A percentile compares a stretch with the other conserved stretches of the same genome.
Conservation (phyloP, 768 basidiomycete genomes). For the Rhodosporidiobolus sp. region DNA sequence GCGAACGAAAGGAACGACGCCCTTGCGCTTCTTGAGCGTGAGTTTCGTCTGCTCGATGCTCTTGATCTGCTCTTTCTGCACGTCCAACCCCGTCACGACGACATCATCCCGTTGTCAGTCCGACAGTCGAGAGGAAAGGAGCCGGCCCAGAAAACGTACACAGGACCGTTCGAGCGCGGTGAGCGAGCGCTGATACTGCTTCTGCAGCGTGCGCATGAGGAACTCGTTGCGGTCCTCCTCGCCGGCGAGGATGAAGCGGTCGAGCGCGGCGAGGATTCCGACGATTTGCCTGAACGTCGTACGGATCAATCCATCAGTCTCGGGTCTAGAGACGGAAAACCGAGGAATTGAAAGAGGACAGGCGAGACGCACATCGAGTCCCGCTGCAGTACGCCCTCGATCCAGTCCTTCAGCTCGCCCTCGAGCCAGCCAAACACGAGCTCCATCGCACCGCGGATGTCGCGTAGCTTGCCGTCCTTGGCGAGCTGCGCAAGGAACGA, state of each 20-base stretch:
- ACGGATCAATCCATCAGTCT: background rate
- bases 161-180: slow-evolving; percentile 60
- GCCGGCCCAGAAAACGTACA: slow-evolving; percentile 65
- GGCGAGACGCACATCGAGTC: slow-evolving; percentile 66
- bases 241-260: slow-evolving; percentile 70
- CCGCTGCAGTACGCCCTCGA: slow-evolving; percentile 70
- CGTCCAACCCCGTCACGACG: slow-evolving; percentile 47
- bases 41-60: slow-evolving; percentile 85
- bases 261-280: slow-evolving; percentile 73
- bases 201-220: slow-evolving; percentile 67
- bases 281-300: slow-evolving; percentile 66
- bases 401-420: slow-evolving; percentile 75
- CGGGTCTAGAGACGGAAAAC: background rate
- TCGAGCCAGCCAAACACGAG: slow-evolving; percentile 91
- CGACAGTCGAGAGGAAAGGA: slow-evolving; percentile 33
- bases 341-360: background rate
- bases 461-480: slow-evolving; percentile 50
- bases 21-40: slow-evolving; percentile 85
- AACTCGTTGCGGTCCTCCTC: slow-evolving; percentile 77
- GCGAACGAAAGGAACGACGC: slow-evolving; percentile 85
- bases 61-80: slow-evolving; percentile 78
- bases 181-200: slow-evolving; percentile 60
- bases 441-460: slow-evolving; percentile 81
- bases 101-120: background rate
- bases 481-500: slow-evolving; percentile 58